Base-by-base conservation (phyloP, 1,284 basidiomycete species). In the Stygiomarasmius scandens region DNA sequence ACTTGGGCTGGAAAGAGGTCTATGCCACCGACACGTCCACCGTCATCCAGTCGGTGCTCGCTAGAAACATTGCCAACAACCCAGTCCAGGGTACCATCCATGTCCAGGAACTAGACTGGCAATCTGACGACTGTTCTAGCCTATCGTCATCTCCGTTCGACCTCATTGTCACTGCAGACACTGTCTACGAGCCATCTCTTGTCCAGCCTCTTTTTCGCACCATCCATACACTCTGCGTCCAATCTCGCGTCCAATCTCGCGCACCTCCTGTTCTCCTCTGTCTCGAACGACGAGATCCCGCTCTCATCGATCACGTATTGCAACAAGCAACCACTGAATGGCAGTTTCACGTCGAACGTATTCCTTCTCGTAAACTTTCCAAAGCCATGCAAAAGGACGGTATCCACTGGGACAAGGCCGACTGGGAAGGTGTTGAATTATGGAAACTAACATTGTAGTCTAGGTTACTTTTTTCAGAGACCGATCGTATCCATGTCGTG, bases 161-260 rank as follows among this genome's bases (percentile, higher is more conserved):
- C 72, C 78, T 95, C 59, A 87, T 96, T 61, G 71, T 93, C 56
- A 88, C 92, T 16, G 87, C 93, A 56, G 95, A 97, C 72, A 96
- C 95, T 0, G 75, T 96, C 54, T 96, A 95, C 70, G 72, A 79
- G 27, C 69, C 80, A 1, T 74, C 80, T 8, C 85, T 96, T 51
- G 72, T 89, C 27, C 68, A 79, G 16, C 91, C 91, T 0, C 84
- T 96, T 48, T 80, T 95, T 46, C 80, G 82, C 45, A 85, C 90
- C n/a, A 71, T 93, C 5, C 78, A 79, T 45, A 71, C 75, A 32
- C 75, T 91, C 38, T 79, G 80, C 66, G 67, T 69, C 29, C 60
- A 72, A 54, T 77, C 77, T 11, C 54, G 66, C 11, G 59, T 63
- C 16, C 58, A 57, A 25, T 58, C 63, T 46, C 72, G 72, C 45